Evolutionary conservation across 495 filamentous ascomycete genomes (phyloP), one percentile per base, ranked within the genome.

Genomic region (Trichodelitschia bisporula): DNA sequence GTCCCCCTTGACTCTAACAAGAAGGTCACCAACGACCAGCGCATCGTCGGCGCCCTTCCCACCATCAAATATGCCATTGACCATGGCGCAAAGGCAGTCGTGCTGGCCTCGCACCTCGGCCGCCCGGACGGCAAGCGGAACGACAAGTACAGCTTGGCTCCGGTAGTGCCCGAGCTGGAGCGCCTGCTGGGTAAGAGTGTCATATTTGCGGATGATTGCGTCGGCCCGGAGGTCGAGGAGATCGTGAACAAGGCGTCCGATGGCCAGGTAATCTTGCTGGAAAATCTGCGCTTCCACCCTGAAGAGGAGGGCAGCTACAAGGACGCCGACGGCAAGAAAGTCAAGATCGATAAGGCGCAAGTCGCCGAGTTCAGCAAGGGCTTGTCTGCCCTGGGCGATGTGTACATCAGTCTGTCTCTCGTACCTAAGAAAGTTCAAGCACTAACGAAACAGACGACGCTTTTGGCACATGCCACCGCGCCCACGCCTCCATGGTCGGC

Each of bases 401-500:
- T 99, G 44, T 99, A 80, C 58, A 70, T 99, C 67, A 99, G 82
- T 92, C 50, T 53, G 80, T 57, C 35, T 18, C 20, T 17, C 37
- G 26, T 24, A 23, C 16, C 14, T 15, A 25, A 4, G 10, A 19
- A 11, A 0, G 21, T 20, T 26, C 10, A 16, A 18, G n/a, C 16
- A 16, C 31, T 37, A 33, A 36, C 32, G 15, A 15, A 5, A 2
- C 41, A 91, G 82, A 97, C 55, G 86, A 99, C 49, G 86, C 89
- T 31, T 99, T 99, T 55, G 86, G 86, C 50, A 99, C 86, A 32
- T 89, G 86, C 24, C 86, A 99, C 60, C 77, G 86, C 50, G 83
- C 72, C 17, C 86, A 99, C 64, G 91, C 79, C 57, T 92, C 82
- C 47, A 99, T 99, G 86, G 86, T 99, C 45, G 86, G 86, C 43